These are phyloP conservation scores for Trichoderma lentiforme DNA, from an alignment of 2,329 filamentous ascomycete genomes.

Conservation along the genomic window DNA sequence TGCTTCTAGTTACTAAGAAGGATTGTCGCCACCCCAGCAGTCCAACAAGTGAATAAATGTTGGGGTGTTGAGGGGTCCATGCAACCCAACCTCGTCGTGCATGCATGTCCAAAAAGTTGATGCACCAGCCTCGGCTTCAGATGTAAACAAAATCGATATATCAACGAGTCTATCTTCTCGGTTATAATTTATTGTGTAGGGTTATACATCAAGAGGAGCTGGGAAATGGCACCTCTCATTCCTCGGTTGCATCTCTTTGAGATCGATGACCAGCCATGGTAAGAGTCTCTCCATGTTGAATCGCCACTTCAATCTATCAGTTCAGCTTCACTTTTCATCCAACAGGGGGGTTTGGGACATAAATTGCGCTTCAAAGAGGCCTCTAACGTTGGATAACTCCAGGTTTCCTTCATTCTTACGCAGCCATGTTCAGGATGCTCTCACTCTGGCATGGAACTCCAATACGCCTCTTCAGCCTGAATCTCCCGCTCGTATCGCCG, in stretches of 20 bases:
- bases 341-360: no score
- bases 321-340: neutral
- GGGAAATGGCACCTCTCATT: constrained; percentile 44
- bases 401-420: constrained; percentile 62
- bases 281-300: constrained; percentile 20
- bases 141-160: neutral
- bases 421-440: constrained; percentile 60
- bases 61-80: neutral
- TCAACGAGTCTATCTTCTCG: neutral
- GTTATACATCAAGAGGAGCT: no score
- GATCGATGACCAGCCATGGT: constrained; percentile 66
- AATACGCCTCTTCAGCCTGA: constrained; percentile 55
- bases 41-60: neutral
- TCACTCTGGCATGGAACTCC: constrained; percentile 57
- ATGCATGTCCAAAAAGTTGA: neutral
- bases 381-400: neutral
- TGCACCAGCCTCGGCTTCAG: neutral
- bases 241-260: constrained; percentile 64
- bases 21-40: neutral
- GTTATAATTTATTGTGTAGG: neutral
- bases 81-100: neutral
- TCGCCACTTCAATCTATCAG: neutral
- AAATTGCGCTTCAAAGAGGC: neutral
- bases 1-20: neutral
- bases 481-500: constrained; percentile 60